phyloP scores from a whole-genome alignment of 768 basidiomycete species.

The Chiua virens region DNA sequence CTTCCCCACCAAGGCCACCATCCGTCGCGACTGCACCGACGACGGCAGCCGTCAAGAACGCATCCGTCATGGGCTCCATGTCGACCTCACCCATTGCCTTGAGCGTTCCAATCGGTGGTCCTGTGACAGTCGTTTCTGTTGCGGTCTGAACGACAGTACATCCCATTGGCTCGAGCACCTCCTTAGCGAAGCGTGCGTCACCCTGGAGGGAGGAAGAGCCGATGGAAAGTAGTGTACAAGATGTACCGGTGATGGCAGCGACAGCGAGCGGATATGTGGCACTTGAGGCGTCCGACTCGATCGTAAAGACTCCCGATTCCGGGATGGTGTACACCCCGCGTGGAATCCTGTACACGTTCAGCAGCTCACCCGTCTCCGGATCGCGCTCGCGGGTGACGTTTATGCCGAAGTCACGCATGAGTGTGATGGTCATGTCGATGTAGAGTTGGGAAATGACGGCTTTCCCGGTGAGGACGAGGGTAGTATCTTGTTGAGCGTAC shows the following conservation, averaged over 20 bases:
- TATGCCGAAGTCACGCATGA: conserved; percentile 94
- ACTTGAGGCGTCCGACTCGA: conserved; percentile 93
- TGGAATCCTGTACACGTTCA: conserved; percentile 89
- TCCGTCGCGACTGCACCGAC: conserved; percentile 81
- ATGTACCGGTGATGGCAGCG: conserved; percentile 96
- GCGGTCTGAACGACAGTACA: conserved; percentile 87
- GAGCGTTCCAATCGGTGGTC: conserved; percentile 83
- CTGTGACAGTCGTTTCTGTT: conserved; percentile 87
- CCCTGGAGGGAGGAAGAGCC: conserved; percentile 91
- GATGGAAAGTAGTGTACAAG: conserved; percentile 91
- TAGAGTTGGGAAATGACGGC: conserved; percentile 98
- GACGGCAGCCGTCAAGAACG: conserved; percentile 93
- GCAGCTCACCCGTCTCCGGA: conserved; percentile 51
- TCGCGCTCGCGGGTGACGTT: conserved; percentile 67
- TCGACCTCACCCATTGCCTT: conserved; percentile 66
- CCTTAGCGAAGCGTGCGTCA: conserved; percentile 94
- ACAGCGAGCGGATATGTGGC: conserved; percentile 97
- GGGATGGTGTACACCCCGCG: conserved; percentile 79
- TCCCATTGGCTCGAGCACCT: conserved; percentile 93
- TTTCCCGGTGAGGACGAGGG: conserved; percentile 88
- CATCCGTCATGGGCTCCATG: conserved; percentile 99
- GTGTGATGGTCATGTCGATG: conserved; percentile 99
- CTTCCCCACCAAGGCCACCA: conserved; percentile 44
- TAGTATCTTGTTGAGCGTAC: conserved; percentile 81
- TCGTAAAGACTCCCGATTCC: conserved; percentile 59